Percentiles rank a stretch among this genome's conserved stretches.
These are phyloP conservation scores for Geranium incanum DNA, from an alignment of 441 rosid genomes.

Conservation along the genomic window DNA sequence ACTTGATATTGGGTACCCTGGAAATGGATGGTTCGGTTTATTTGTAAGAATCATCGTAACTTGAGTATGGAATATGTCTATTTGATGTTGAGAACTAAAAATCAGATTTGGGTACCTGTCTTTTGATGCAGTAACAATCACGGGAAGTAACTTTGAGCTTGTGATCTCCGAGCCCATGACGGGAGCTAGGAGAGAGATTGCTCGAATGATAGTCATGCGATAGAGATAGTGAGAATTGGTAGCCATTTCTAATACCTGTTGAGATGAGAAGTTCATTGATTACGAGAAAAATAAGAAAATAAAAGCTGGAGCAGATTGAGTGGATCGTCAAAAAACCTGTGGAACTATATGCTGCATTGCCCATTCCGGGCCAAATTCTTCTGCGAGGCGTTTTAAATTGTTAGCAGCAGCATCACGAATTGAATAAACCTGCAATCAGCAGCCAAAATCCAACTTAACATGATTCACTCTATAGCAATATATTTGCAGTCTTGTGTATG, in stretches of 20 bases:
- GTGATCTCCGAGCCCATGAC: constrained; percentile 87
- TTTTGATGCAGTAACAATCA: constrained; percentile 64
- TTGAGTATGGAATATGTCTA: background rate
- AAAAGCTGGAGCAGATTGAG: background rate
- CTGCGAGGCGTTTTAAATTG: constrained; percentile 91
- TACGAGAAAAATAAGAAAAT: background rate
- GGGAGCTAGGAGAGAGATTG: constrained; percentile 81
- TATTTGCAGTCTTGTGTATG: background rate
- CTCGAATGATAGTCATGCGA: constrained; percentile 79
- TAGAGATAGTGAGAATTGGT: constrained; percentile 74
- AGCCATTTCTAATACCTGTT: constrained; percentile 3
- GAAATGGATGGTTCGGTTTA: background rate
- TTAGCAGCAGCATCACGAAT: constrained; percentile 99
- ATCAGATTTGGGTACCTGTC: constrained; percentile 46
- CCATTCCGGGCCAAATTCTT: constrained; percentile 99
- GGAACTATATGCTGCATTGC: constrained; percentile 95
- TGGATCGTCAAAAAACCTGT: constrained; percentile 36
- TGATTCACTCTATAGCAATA: background rate
- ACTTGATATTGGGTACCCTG: constrained; percentile 95
- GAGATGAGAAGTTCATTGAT: background rate
- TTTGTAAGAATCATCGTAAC: background rate
- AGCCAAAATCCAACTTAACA: constrained; percentile 2
- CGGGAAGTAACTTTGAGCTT: constrained; percentile 78
- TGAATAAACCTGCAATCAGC: constrained; percentile 58
- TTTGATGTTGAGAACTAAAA: too few relatives aligned